phyloP scores from a whole-genome alignment of 2,329 filamentous ascomycete genomes.

The Apiospora saccharicola region DNA sequence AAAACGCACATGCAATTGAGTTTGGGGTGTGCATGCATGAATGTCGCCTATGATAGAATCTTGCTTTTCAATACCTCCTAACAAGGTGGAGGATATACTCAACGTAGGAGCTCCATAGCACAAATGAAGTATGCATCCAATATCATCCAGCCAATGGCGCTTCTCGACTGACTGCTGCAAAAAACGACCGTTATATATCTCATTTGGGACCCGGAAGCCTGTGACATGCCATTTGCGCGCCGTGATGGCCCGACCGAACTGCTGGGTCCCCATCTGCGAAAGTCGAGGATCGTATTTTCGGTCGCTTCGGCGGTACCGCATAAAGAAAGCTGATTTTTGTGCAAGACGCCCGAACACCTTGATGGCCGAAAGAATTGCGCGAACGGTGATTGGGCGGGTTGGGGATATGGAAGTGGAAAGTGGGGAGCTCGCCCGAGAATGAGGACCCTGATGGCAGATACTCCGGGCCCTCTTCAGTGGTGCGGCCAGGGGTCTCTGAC shows the following conservation, averaged over 20 bases:
- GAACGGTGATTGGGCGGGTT: neutral
- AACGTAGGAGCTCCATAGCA: neutral
- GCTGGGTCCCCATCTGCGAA: neutral
- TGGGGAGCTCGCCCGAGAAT: neutral
- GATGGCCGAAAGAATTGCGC: neutral
- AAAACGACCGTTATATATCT: neutral
- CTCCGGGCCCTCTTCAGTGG: neutral
- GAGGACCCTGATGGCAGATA: slow-evolving; percentile 23
- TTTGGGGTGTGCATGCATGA: neutral
- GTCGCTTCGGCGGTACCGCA: slow-evolving; percentile 17
- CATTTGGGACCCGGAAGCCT: neutral
- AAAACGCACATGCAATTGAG: neutral
- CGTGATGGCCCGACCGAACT: neutral
- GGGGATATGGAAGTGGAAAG: neutral
- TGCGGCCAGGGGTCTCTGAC: slow-evolving; percentile 3
- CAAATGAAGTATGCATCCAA: neutral
- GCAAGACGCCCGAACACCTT: neutral
- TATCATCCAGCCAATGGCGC: neutral
- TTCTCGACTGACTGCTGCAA: neutral
- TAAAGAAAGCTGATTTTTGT: slow-evolving; percentile 13
- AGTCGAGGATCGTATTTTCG: neutral
- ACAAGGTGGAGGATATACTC: neutral
- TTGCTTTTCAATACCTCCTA: neutral
- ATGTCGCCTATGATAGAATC: no score
- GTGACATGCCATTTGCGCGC: slow-evolving; percentile 2